phyloP scores from a whole-genome alignment of 306 rosid genomes.

The Casuarina cunninghamiana region DNA sequence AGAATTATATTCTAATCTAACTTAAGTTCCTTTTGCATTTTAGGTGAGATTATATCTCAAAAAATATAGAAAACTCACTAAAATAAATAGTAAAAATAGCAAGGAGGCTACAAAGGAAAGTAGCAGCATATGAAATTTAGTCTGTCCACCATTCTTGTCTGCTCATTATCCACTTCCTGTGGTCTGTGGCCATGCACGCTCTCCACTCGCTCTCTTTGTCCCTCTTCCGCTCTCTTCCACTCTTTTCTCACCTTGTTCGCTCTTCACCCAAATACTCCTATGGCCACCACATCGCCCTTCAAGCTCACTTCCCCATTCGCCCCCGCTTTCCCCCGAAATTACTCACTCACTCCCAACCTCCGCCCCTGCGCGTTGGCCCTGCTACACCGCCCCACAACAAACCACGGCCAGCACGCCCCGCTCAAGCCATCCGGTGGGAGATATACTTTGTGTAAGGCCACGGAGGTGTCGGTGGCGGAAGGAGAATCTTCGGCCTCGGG shows the following conservation, averaged over 20 bases:
- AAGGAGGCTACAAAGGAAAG: too few species aligned
- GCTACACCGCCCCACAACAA: constrained; percentile 11
- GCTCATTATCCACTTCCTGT: constrained; percentile 27
- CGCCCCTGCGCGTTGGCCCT: constrained; percentile 11
- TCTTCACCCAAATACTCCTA: constrained; percentile 18
- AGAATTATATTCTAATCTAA: too few species aligned
- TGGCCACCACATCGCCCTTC: constrained; percentile 37
- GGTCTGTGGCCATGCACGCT: constrained; percentile 17
- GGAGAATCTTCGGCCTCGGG: constrained; percentile 52
- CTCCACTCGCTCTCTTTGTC: constrained; percentile 22
- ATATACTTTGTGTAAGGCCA: constrained; percentile 50
- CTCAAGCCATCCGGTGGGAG: constrained; percentile 21
- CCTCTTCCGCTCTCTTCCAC: constrained; percentile 2
- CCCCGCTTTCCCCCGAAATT: constrained; percentile 34
- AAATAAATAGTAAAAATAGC: too few species aligned
- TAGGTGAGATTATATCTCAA: too few species aligned
- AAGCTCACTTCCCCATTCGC: constrained; percentile 34
- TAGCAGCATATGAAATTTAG: not conserved
- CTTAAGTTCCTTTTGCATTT: too few species aligned
- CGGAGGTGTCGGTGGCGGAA: constrained; percentile 64
- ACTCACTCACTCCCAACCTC: constrained; percentile 19
- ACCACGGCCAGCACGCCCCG: not conserved
- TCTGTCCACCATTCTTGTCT: not conserved
- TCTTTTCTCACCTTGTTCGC: not conserved
- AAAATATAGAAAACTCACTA: too few species aligned